phyloP scores from a whole-genome alignment of 1,284 basidiomycete genomes.

The Cutaneotrichosporon spelunceum region DNA sequence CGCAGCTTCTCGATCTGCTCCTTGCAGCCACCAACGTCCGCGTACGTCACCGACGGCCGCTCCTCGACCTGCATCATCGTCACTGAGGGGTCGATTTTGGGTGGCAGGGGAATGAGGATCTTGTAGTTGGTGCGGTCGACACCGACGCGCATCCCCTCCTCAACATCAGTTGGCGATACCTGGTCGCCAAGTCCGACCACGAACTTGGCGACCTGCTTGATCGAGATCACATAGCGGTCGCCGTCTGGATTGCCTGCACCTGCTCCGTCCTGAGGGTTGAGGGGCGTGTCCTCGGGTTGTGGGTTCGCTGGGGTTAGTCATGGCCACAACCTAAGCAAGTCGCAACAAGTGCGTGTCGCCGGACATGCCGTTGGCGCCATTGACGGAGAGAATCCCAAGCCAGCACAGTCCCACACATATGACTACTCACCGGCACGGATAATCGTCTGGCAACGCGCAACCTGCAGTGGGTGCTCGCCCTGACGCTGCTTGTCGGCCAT shows the following conservation, averaged over 20 bases:
- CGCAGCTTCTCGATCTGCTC: constrained; percentile 99
- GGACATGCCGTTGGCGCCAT: no score
- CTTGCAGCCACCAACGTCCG: constrained; percentile 97
- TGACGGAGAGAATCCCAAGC: not conserved
- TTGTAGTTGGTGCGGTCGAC: constrained; percentile 80
- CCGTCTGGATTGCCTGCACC: constrained; percentile 63
- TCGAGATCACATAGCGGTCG: constrained; percentile 99
- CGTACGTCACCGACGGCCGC: constrained; percentile 97
- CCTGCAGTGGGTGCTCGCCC: constrained; percentile 89
- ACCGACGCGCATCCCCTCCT: constrained; percentile 98
- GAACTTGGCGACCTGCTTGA: constrained; percentile 99
- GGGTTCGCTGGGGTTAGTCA: constrained; percentile 54
- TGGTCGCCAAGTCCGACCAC: constrained; percentile 95
- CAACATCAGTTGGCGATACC: constrained; percentile 95
- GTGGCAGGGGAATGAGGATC: constrained; percentile 99
- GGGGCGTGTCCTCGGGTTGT: constrained; percentile 58
- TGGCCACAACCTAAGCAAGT: not conserved
- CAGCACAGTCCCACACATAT: not conserved
- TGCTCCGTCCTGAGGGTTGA: constrained; percentile 51
- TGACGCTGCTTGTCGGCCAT: constrained; percentile 75
- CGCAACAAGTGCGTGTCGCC: no score
- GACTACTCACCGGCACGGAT: constrained; percentile 62
- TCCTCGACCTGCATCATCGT: constrained; percentile 99
- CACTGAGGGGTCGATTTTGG: constrained; percentile 98
- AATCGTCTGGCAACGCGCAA: constrained; percentile 98